These are phyloP conservation scores for Stachybotrys echinatus DNA, from an alignment of 2,329 filamentous ascomycete species.

Conservation along the genomic window DNA sequence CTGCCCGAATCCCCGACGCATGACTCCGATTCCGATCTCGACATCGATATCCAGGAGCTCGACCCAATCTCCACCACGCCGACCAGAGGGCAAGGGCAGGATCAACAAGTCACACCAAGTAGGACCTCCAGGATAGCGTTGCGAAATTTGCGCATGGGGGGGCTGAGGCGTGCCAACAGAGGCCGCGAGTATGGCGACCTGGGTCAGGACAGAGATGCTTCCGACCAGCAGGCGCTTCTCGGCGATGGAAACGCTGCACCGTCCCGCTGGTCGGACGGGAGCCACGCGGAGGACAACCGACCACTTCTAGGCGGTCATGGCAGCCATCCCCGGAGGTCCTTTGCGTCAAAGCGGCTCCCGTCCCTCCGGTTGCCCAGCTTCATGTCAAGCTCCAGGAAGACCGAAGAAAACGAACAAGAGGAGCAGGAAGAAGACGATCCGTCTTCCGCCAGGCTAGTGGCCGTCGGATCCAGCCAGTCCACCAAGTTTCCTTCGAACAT, in stretches of 20 bases:
- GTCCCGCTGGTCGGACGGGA: slow-evolving; percentile 55
- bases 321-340: slow-evolving; percentile 19
- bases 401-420: slow-evolving; percentile 35
- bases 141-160: slow-evolving; percentile 63
- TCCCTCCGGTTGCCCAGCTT: slow-evolving; percentile 64
- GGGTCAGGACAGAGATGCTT: slow-evolving; percentile 48
- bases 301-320: slow-evolving; percentile 56
- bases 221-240: slow-evolving; percentile 61
- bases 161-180: slow-evolving; percentile 49
- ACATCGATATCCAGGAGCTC: slow-evolving; percentile 75
- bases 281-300: slow-evolving; percentile 60
- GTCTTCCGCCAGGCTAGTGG: slow-evolving; percentile 66
- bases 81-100: slow-evolving; percentile 22
- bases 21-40: slow-evolving; percentile 71
- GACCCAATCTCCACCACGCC: slow-evolving; percentile 52
- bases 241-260: slow-evolving; percentile 53
- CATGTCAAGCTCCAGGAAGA: slow-evolving; percentile 40
- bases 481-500: slow-evolving; percentile 82
- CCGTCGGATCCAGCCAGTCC: slow-evolving; percentile 68
- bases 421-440: slow-evolving; percentile 55
- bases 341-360: slow-evolving; percentile 23
- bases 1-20: slow-evolving; percentile 59
- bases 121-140: slow-evolving; percentile 62
- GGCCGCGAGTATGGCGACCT: slow-evolving; percentile 55
- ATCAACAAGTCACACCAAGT: slow-evolving; percentile 27